Evolutionary conservation across 192 early-diverging fungal genomes (phyloP).

Genomic region (Phycomyces blakesleeanus): DNA sequence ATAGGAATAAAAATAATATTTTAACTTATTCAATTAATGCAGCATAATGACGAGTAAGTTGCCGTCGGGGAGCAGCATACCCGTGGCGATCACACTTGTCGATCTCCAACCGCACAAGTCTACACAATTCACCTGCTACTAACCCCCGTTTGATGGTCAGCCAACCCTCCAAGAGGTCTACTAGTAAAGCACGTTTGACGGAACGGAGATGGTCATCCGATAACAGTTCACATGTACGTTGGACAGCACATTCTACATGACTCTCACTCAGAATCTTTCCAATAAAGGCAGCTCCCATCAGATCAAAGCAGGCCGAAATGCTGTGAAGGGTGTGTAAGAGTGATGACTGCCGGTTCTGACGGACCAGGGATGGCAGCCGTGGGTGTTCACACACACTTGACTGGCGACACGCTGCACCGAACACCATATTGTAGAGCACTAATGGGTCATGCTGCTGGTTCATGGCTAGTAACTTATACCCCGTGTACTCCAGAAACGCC

Average conservation of each 20-base stretch:
- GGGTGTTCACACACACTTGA: background rate
- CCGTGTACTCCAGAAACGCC: slow-evolving; percentile 37
- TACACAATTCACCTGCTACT: slow-evolving; percentile 20
- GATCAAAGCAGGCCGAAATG: slow-evolving; percentile 31
- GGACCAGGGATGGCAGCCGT: background rate
- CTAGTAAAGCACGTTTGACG: slow-evolving; percentile 13
- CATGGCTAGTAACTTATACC: slow-evolving; percentile 26
- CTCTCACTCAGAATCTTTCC: slow-evolving; percentile 29
- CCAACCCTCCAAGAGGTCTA: slow-evolving; percentile 22
- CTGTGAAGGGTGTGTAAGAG: slow-evolving; percentile 19
- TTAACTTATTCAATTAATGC: background rate
- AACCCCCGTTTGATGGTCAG: slow-evolving; percentile 23
- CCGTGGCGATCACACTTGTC: slow-evolving; percentile 24
- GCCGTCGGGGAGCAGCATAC: background rate
- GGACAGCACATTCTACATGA: slow-evolving; percentile 31
- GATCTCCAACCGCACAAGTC: slow-evolving; percentile 21
- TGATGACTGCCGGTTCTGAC: background rate
- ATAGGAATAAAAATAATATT: background rate
- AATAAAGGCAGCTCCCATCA: slow-evolving; percentile 29
- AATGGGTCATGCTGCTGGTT: background rate
- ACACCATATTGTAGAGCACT: background rate
- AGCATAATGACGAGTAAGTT: background rate
- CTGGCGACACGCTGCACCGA: slow-evolving; percentile 3
- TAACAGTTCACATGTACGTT: slow-evolving; percentile 26
- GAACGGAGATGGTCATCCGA: slow-evolving; percentile 8